These are phyloP conservation scores for Phycomyces blakesleeanus DNA, from an alignment of 192 early-diverging fungal genomes.

Conservation along the genomic window DNA sequence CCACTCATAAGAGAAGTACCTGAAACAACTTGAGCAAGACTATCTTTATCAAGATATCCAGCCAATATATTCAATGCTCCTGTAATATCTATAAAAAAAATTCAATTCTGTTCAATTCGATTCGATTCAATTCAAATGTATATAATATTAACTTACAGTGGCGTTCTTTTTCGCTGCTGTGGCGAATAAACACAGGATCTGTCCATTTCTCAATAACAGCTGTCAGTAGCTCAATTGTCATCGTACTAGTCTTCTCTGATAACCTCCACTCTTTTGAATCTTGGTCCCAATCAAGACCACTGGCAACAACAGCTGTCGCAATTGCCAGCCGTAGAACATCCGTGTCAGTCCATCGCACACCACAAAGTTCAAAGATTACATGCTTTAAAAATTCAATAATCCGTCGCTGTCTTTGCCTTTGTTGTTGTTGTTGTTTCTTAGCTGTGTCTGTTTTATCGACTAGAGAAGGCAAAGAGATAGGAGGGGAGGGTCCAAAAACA, in stretches of 20 bases:
- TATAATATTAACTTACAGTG: neutral
- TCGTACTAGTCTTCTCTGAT: neutral
- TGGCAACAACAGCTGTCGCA: neutral
- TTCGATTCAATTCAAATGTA: no score
- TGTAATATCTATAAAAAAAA: constrained; percentile 10
- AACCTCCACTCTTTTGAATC: neutral
- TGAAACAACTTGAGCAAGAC: neutral
- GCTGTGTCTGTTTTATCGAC: no score
- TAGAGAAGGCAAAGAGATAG: no score
- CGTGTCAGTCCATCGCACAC: neutral
- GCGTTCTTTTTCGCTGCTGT: constrained; percentile 7
- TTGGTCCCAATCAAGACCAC: neutral
- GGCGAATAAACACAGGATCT: constrained; percentile 13
- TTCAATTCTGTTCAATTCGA: no score
- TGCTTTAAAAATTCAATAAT: neutral
- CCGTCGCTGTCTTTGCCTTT: neutral
- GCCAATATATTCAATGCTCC: neutral
- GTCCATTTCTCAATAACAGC: constrained; percentile 1
- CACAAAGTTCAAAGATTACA: neutral
- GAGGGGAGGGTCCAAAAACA: neutral
- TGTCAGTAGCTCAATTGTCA: neutral
- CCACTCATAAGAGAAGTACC: neutral
- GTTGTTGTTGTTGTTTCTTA: no score
- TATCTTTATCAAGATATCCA: constrained; percentile 5
- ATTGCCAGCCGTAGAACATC: neutral